phyloP scores from a whole-genome alignment of 148 eudicot species.

The Camellia sinensis region DNA sequence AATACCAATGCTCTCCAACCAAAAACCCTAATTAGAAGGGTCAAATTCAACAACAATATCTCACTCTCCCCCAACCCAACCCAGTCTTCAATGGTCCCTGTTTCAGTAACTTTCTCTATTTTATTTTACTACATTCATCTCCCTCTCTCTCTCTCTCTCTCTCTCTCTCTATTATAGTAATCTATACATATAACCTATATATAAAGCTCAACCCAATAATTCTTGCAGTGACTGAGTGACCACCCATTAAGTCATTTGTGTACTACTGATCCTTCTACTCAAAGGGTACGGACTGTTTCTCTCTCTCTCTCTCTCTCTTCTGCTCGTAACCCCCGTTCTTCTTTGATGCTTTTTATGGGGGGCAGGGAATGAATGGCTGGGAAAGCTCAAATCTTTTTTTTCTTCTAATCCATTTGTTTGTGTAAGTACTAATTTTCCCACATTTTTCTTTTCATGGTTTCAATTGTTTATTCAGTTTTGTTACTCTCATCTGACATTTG shows the following conservation, averaged over 20 bases:
- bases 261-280: not conserved
- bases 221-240: too few relatives aligned
- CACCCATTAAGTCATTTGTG: not conserved
- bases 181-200: too few relatives aligned
- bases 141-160: too few relatives aligned
- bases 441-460: not conserved
- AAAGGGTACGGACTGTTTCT: not conserved
- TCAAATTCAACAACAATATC: not conserved
- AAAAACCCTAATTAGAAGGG: not conserved
- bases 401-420: conserved; percentile 1
- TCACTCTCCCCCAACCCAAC: not conserved
- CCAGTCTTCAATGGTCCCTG: not conserved
- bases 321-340: not conserved
- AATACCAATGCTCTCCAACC: not conserved
- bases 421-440: not conserved
- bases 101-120: too few relatives aligned
- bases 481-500: not conserved
- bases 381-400: not conserved
- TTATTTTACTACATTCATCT: too few relatives aligned
- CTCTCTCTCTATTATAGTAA: too few relatives aligned
- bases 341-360: not conserved
- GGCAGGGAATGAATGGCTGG: conserved; percentile 15
- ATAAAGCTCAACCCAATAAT: not conserved
- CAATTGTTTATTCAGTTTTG: not conserved
- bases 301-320: not conserved